Conservation (phyloP, 768 basidiomycete species). For the Boletus huronensis region DNA sequence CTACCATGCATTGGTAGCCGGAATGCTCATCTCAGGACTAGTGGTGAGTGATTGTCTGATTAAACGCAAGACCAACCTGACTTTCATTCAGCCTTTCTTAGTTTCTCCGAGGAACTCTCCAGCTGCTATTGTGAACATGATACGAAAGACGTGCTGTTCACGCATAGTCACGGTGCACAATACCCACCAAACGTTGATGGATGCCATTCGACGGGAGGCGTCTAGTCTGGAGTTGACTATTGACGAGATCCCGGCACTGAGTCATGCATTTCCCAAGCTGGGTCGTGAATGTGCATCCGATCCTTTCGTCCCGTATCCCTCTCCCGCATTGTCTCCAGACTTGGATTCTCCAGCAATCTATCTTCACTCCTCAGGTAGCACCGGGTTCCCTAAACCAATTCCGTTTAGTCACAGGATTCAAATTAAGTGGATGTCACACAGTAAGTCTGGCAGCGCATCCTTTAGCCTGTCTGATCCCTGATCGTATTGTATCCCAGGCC, state of each 20-base stretch:
- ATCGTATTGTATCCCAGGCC: neutral
- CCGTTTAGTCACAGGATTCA: slow-evolving; percentile 31
- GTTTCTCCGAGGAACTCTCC: slow-evolving; percentile 23
- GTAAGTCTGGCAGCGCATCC: slow-evolving; percentile 20
- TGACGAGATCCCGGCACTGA: slow-evolving; percentile 16
- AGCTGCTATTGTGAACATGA: slow-evolving; percentile 19
- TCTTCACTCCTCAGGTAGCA: slow-evolving; percentile 35
- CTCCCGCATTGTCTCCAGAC: slow-evolving; percentile 1
- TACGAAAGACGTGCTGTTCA: slow-evolving; percentile 17
- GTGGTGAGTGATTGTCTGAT: slow-evolving; percentile 19
- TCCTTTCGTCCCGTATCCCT: slow-evolving; percentile 10
- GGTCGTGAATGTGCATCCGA: slow-evolving; percentile 2
- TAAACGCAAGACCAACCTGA: neutral
- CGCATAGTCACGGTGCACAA: slow-evolving; percentile 13
- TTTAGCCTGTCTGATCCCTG: neutral
- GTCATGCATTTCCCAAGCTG: slow-evolving; percentile 37
- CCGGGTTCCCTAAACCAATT: slow-evolving; percentile 46
- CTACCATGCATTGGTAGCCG: slow-evolving; percentile 27
- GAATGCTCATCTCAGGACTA: slow-evolving; percentile 28
- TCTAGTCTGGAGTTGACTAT: neutral
- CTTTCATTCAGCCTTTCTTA: slow-evolving; percentile 18
- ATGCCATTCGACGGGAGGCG: slow-evolving; percentile 2
- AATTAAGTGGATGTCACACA: slow-evolving; percentile 32
- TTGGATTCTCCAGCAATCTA: slow-evolving; percentile 15
- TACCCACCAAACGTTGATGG: slow-evolving; percentile 10